A percentile compares a stretch with the other conserved stretches of the same genome.
Evolutionary conservation across 2,329 filamentous ascomycete genomes (phyloP).

Genomic region (Fusarium sp.): DNA sequence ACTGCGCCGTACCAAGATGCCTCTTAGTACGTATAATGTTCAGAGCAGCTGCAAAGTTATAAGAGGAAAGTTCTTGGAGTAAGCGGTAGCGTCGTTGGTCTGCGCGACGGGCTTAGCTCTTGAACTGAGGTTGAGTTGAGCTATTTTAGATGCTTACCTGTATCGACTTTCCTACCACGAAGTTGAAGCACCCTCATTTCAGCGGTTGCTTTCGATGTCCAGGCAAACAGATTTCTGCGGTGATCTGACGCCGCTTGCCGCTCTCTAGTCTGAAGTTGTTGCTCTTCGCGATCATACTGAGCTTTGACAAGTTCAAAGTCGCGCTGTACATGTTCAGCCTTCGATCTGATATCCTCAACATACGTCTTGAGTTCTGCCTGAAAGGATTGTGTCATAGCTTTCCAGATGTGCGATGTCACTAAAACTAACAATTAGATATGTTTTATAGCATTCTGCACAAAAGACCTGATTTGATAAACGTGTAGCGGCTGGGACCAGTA

Average conservation of each 20-base stretch:
- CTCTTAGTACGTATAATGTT: slow-evolving; percentile 22
- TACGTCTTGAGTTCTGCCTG: slow-evolving; percentile 18
- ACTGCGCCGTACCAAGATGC: slow-evolving; percentile 21
- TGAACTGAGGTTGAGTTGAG: too few relatives aligned
- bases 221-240: neutral
- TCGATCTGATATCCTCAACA: slow-evolving; percentile 24
- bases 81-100: slow-evolving; percentile 1
- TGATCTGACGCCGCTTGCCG: slow-evolving; percentile 10
- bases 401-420: slow-evolving; percentile 7
- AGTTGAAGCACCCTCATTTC: neutral
- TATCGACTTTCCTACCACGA: neutral
- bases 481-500: too few relatives aligned
- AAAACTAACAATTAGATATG: too few relatives aligned
- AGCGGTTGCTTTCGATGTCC: neutral
- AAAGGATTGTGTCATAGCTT: slow-evolving; percentile 22
- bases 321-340: slow-evolving; percentile 1
- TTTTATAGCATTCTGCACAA: neutral
- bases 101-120: neutral
- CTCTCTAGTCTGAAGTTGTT: slow-evolving; percentile 11
- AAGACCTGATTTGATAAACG: too few relatives aligned
- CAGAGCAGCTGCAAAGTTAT: slow-evolving; percentile 15
- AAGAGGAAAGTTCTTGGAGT: slow-evolving; percentile 7
- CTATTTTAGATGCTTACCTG: neutral
- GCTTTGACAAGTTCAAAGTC: slow-evolving; percentile 24
- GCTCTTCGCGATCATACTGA: slow-evolving; percentile 8